Evolutionary conservation across 768 basidiomycete genomes (phyloP), one percentile per base, ranked within the genome.

Genomic region (Psilocybe tampanensis): DNA sequence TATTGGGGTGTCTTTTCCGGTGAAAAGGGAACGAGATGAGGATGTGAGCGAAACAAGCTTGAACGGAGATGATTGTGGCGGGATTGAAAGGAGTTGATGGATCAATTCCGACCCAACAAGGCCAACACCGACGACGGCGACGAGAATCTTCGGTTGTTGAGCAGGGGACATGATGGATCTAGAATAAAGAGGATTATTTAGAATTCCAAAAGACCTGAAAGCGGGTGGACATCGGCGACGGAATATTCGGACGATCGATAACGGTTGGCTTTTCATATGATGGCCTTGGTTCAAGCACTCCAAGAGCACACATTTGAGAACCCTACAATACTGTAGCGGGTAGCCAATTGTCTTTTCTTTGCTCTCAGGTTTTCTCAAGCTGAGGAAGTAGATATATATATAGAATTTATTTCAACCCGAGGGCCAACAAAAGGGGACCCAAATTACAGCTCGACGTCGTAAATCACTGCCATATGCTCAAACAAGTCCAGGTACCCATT

Each of bases 61-160:
- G 77, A 92, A 86, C 8, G 80, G 81, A 23, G 76, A 75, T 64
- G 65, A 63, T 32, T 83, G 75, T n/a, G 76, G 58, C 2, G 89
- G 86, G 33, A 87, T 80, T 12, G 86, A 76, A 47, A 85, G 79
- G 21, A 98, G 80, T 72, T 98, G 97, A 41, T 80, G 72, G 70
- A 98, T 79, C 65, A 98, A 84, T 68, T 94, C 92, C 39, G 84
- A 79, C 24, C 97, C 97, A 22, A 99, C 97, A 51, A 96, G 90
- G 2, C 97, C 97, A 29, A 94, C 83, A 56, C 97, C 97, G 54
- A 98, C 80, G 61, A 97, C 80, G 43, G 93, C 93, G 52, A 98
- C 85, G 74, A 76, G 70, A 57, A 76, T 68, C 36, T 66, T 68
- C 41, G 64, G 63, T 44, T 67, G 62, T 42, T 67, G 58, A 26